Conservation (phyloP, 2,329 filamentous ascomycete species). For the Ramularia endophylla region DNA sequence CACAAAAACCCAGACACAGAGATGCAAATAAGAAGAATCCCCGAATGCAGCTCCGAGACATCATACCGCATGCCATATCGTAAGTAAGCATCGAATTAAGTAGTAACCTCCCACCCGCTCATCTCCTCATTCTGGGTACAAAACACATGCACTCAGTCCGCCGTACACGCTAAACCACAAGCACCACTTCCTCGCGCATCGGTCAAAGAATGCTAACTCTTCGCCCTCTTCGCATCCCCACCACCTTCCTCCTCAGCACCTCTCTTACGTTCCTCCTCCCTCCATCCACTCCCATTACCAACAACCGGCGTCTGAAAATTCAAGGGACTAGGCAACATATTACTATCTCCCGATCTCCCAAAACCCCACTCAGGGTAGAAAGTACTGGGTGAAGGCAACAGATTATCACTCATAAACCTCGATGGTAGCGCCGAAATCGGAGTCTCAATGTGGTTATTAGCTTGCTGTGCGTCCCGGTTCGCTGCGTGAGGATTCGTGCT, state of each 20-base stretch:
- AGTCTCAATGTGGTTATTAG: constrained; percentile 56
- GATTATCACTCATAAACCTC: constrained; percentile 79
- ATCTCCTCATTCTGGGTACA: too few relatives aligned
- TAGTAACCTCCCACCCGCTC: too few relatives aligned
- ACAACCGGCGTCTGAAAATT: constrained; percentile 78
- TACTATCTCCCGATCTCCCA: constrained; percentile 49
- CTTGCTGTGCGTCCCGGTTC: constrained; percentile 34
- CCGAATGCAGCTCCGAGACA: too few relatives aligned
- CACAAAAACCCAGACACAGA: too few relatives aligned
- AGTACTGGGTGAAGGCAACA: constrained; percentile 82
- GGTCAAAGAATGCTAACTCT: too few relatives aligned
- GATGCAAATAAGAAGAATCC: too few relatives aligned
- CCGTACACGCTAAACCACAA: too few relatives aligned
- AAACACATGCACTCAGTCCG: too few relatives aligned
- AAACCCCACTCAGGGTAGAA: constrained; percentile 94
- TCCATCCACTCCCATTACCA: constrained; percentile 38
- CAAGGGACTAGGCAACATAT: constrained; percentile 84
- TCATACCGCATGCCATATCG: too few relatives aligned
- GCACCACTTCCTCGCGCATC: too few relatives aligned
- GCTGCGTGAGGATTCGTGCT: constrained; percentile 40
- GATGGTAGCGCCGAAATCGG: constrained; percentile 93
- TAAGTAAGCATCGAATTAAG: too few relatives aligned
- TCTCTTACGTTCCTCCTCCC: constrained; percentile 32
- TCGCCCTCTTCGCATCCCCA: constrained; percentile 20
- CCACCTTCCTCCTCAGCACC: constrained; percentile 20